A percentile compares a stretch with the other conserved stretches of the same genome.
Evolutionary conservation across 2,329 filamentous ascomycete species (phyloP).

Genomic region (Nothomitra cinnamomea): DNA sequence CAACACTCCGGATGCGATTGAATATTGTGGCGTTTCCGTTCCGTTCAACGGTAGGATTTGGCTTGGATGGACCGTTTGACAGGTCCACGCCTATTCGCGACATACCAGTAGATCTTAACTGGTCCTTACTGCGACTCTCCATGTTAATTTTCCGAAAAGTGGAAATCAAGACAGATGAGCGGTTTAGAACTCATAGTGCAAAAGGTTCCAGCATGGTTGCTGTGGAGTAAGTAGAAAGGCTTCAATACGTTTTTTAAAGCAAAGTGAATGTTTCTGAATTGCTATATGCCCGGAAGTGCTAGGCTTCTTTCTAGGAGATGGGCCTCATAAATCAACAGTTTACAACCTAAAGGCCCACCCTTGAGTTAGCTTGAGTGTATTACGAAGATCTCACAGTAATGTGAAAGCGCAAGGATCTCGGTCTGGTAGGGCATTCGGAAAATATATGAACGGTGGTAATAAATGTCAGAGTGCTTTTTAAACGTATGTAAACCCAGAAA

Average conservation of each 20-base stretch:
- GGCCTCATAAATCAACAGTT: no score
- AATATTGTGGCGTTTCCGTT: conserved; percentile 15
- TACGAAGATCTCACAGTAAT: no score
- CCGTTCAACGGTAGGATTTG: conserved; percentile 10
- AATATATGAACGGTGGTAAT: no score
- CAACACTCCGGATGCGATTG: conserved; percentile 16
- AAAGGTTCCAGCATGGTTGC: background rate
- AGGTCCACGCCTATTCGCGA: conserved; percentile 21
- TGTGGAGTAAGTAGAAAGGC: background rate
- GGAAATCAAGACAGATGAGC: conserved; percentile 12
- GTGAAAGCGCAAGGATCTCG: no score
- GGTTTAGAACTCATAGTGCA: background rate
- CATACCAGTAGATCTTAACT: conserved; percentile 8
- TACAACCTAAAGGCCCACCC: no score
- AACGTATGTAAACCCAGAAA: background rate
- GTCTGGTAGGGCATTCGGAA: no score
- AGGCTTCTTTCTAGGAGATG: background rate
- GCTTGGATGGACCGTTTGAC: conserved; percentile 15
- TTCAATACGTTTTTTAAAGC: conserved; percentile 1
- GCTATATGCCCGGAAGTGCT: background rate
- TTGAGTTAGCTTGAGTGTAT: no score
- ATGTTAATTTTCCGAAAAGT: conserved; percentile 8
- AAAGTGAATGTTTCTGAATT: background rate
- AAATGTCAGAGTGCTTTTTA: no score
- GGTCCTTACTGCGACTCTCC: conserved; percentile 1